Evolutionary conservation across 2,329 filamentous ascomycete genomes (phyloP), one percentile per base, ranked within the genome.

Genomic region (Fusarium vanettenii): DNA sequence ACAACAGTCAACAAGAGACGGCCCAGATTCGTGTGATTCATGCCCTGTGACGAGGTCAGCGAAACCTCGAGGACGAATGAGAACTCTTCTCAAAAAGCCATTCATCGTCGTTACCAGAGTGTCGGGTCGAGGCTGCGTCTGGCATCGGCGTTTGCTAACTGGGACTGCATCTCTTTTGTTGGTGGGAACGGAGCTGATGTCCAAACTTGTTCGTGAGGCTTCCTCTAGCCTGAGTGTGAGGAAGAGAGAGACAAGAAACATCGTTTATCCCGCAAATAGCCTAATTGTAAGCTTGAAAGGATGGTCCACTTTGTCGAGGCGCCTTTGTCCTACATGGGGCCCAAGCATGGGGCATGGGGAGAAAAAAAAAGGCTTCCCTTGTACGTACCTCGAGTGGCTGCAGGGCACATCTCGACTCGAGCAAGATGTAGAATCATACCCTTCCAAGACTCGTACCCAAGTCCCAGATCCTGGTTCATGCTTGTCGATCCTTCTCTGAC

Each of bases 281-380:
- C 50, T 57, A 56, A 35, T 33, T 55, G 59, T 16, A 60, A 39
- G 14, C 55, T 43, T 25, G 27, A 63, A 29, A 22, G n/a, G 18
- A 20, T 13, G 27, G 16, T 29, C 29, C 50, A 20, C 39, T 11
- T 56, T 45, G 48, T 55, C 29, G 45, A 63, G 18, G 57, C 27
- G 48, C n/a, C 57, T 62, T 66, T 57, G 50, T 69, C 56, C 55
- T 56, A 55, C 63, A 16, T 56, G 45, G 29, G 41, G n/a, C 65
- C 35, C 48, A 20, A 31, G 6, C 48, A 52, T 31, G 25, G 18
- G 22, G 11, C 37, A 39, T 39, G 37, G 18, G 41, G 14, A 50
- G 25, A 50, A 9, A 11, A 5, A 11, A 5, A 14, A 4, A 6
- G 25, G 18, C 2, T 31, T 31, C 11, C 18, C 27, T 31, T 55